These are phyloP conservation scores for Cyclotella distinguenda DNA, from an alignment of 108 stramenopile genomes.

Conservation along the genomic window DNA sequence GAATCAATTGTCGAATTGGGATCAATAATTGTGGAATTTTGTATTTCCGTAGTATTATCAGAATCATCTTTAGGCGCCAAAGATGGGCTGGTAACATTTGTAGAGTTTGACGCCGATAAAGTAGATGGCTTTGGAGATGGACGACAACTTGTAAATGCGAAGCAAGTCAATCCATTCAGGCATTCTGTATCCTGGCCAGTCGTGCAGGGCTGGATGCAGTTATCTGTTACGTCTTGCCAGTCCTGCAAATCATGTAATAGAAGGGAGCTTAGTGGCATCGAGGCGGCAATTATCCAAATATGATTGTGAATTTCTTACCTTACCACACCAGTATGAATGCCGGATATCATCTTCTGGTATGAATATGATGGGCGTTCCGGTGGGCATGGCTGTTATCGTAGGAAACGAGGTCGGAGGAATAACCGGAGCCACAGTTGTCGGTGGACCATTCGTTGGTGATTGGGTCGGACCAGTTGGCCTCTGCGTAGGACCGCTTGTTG, in stretches of 20 bases:
- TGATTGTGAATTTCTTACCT: background rate
- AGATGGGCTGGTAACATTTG: background rate
- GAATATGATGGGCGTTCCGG: conserved; percentile 7
- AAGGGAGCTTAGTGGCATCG: background rate
- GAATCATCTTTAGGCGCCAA: background rate
- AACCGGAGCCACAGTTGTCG: conserved; percentile 23
- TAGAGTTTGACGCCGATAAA: background rate
- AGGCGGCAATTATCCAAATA: too few relatives aligned
- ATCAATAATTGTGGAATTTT: too few relatives aligned
- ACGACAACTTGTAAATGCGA: conserved; percentile 37
- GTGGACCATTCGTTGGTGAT: conserved; percentile 7
- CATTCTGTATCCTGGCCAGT: conserved; percentile 41
- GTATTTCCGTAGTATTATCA: too few relatives aligned
- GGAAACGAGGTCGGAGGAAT: background rate
- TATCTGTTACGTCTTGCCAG: conserved; percentile 34
- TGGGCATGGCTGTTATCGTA: conserved; percentile 5
- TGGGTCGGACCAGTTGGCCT: conserved; percentile 11
- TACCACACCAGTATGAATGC: conserved; percentile 48
- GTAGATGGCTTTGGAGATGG: conserved; percentile 16
- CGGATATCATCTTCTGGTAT: conserved; percentile 38
- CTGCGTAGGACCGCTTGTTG: conserved; percentile 20
- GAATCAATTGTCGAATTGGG: too few relatives aligned
- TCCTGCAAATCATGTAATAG: background rate
- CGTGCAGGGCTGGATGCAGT: conserved; percentile 29
- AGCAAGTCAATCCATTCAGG: conserved; percentile 4